Conservation (phyloP, 768 basidiomycete genomes). For the Trametes villosa region DNA sequence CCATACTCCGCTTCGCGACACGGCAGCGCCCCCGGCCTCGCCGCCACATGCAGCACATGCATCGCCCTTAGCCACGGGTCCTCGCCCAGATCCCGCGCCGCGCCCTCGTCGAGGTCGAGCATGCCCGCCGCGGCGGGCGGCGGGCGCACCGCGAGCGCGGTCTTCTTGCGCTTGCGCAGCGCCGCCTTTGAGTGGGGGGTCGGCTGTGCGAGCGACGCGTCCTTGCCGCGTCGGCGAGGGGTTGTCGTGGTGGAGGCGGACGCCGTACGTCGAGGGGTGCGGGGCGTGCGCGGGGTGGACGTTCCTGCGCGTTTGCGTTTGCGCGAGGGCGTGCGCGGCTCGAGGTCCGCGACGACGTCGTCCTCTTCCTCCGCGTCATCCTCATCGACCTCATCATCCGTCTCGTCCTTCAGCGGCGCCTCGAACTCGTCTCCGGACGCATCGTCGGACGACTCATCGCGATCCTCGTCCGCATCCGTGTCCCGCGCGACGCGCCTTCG, state of each 20-base stretch:
- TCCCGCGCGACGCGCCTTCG: conserved; percentile 14
- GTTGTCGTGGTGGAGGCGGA: conserved; percentile 24
- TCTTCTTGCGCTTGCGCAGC: conserved; percentile 51
- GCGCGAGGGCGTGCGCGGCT: conserved; percentile 56
- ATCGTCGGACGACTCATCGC: conserved; percentile 15
- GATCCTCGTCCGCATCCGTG: not conserved
- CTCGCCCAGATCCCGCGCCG: conserved; percentile 16
- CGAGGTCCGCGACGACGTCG: conserved; percentile 23
- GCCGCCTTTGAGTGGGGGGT: conserved; percentile 81
- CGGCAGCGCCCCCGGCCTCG: conserved; percentile 86
- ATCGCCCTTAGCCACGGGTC: conserved; percentile 89
- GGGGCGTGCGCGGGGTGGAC: conserved; percentile 24
- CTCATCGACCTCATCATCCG: conserved; percentile 3
- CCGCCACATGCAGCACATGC: conserved; percentile 91
- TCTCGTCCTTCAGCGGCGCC: not conserved
- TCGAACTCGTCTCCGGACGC: conserved; percentile 22
- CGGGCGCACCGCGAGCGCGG: conserved; percentile 41
- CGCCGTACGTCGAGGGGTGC: conserved; percentile 10
- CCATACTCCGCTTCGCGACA: conserved; percentile 88
- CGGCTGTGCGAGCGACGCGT: conserved; percentile 56
- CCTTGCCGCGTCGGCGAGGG: conserved; percentile 14
- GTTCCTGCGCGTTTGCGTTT: conserved; percentile 49
- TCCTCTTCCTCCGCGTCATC: conserved; percentile 17
- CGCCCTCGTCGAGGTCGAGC: conserved; percentile 40
- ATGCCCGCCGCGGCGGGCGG: conserved; percentile 39